phyloP scores from a whole-genome alignment of 495 filamentous ascomycete genomes.

The Aspergillus olivimuriae region DNA sequence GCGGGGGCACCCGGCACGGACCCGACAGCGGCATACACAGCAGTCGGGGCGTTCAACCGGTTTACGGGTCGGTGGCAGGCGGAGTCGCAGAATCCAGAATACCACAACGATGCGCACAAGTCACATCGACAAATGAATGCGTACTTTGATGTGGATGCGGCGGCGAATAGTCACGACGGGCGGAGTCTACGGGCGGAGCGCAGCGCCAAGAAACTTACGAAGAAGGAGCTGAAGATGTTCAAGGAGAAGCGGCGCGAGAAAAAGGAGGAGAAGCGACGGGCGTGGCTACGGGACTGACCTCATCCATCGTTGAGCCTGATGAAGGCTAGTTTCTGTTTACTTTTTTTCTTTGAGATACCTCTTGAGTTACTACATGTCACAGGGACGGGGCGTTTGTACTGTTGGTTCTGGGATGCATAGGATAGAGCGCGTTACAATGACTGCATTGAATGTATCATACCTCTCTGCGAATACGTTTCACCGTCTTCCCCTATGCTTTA shows the following conservation, averaged over 20 bases:
- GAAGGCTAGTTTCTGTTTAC: neutral
- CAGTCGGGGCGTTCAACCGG: conserved; percentile 78
- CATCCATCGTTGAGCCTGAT: neutral
- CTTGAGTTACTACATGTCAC: conserved; percentile 3
- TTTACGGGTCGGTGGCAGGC: conserved; percentile 85
- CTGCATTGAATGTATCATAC: conserved; percentile 6
- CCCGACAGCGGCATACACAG: conserved; percentile 47
- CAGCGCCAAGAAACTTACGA: conserved; percentile 78
- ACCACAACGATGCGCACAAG: conserved; percentile 86
- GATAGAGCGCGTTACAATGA: conserved; percentile 4
- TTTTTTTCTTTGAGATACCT: conserved; percentile 12
- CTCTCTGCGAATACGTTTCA: too few relatives aligned
- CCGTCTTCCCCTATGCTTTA: too few relatives aligned
- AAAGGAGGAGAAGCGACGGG: conserved; percentile 92
- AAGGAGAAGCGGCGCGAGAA: conserved; percentile 71
- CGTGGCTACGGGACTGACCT: conserved; percentile 78
- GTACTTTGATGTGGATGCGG: conserved; percentile 96
- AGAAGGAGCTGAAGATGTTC: conserved; percentile 72
- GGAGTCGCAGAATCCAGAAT: conserved; percentile 55
- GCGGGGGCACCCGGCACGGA: conserved; percentile 28
- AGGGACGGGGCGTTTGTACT: conserved; percentile 7
- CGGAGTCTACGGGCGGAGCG: conserved; percentile 87
- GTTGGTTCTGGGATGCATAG: conserved; percentile 4
- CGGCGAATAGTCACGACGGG: conserved; percentile 88
- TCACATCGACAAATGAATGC: conserved; percentile 82